Evolutionary conservation across 345 rosid species (phyloP), one percentile per base, ranked within the genome.

Genomic region (Cardiospermum halicacabum): DNA sequence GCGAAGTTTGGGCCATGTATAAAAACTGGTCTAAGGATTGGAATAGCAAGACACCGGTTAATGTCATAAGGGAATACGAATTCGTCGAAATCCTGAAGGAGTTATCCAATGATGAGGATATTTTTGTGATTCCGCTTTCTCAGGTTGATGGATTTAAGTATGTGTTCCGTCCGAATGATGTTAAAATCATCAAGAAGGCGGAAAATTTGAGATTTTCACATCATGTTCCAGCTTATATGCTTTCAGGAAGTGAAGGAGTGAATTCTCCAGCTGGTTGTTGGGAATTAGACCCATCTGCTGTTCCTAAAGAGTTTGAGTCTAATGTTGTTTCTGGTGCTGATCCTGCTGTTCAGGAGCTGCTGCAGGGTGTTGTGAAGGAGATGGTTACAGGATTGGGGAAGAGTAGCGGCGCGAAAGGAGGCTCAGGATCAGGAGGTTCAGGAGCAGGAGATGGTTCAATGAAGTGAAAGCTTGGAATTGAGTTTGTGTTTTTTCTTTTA

Each of bases 131-230:
- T 58, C 88, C 87, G 70, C 87, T 94, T n/a, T 59, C 81, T 60
- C 91, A 94, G 78, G 89, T 84, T 67, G 68, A 79, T 56, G 88
- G 96, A 28, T 91, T 87, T 69, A 84, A 73, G 73, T 65, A 85
- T 7, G 88, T 94, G 58, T 94, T 89, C 62, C 78, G 18, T 39
- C 81, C 74, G 78, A 80, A 79, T 3, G 81, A 75, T 68, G 78
- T 69, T 70, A 73, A 57, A 63, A 78, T 58, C 73, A 84, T 95
- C 43, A 80, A 74, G 1, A 89, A 66, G 68, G 90, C 74, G 65
- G 96, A 91, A 69, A 94, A 91, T 89, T 84, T 85, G 51, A 76
- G 96, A 24, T 91, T 94, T 78, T 94, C 99, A n/a, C 99, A 94
- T 67, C 96, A 83, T 74, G 93, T 94, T 40, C 99, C 99, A 1